Percentiles rank a stretch among this genome's conserved stretches.
These are phyloP conservation scores for Penicillium canariense DNA, from an alignment of 495 filamentous ascomycete species.

Conservation along the genomic window DNA sequence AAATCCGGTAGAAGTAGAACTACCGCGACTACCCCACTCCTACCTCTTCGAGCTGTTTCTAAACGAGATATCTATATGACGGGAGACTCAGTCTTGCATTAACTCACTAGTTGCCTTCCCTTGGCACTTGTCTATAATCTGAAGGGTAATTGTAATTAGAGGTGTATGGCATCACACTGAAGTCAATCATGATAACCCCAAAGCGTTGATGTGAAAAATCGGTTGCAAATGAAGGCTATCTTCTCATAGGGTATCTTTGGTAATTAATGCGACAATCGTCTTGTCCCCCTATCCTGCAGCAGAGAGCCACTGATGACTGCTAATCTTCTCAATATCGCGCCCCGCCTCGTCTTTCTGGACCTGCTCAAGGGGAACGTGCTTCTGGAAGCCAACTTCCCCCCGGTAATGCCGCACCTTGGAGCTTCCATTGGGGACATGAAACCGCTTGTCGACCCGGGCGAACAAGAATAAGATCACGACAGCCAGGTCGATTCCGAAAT, in stretches of 20 bases:
- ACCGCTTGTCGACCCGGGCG: conserved; percentile 67
- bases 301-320: background rate
- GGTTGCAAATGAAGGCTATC: background rate
- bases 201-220: too few species aligned
- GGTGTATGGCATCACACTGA: too few species aligned
- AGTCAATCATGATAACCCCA: too few species aligned
- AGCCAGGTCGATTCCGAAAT: conserved; percentile 68
- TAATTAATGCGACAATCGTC: background rate
- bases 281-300: background rate
- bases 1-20: too few species aligned
- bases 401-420: conserved; percentile 21
- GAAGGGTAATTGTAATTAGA: too few species aligned
- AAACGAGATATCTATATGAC: too few species aligned
- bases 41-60: too few species aligned
- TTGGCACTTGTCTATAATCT: too few species aligned
- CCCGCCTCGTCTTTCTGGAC: background rate
- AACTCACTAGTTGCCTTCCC: too few species aligned
- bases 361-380: background rate
- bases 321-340: background rate
- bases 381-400: conserved; percentile 10
- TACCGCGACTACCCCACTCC: too few species aligned
- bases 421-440: conserved; percentile 54
- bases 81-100: too few species aligned
- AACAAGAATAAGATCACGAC: conserved; percentile 64
- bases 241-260: background rate